Base-by-base conservation (phyloP, 371 early-diverging fungal species). In the Mucor sp. region DNA sequence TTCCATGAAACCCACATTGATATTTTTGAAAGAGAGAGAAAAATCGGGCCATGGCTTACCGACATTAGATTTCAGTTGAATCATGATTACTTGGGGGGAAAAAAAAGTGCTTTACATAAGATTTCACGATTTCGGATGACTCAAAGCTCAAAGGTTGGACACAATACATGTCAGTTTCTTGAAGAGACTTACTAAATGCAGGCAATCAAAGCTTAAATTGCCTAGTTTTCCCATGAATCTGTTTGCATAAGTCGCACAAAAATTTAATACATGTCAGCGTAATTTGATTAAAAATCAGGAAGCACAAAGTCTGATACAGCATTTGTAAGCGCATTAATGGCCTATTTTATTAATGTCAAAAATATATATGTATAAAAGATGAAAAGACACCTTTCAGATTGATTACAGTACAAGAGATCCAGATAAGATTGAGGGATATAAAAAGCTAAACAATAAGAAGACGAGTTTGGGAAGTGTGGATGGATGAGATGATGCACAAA, bases 341-440 rank as follows among this genome's bases (percentile, higher is more conserved):
- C 9, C 11, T 15, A 53, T 32, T 35, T 32, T 58, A 58, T 58
- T 32, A 58, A 32, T 33, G 15, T 17, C 25, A 56, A 56, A 27
- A 17, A 56, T 32, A 35, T 58, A 21, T 33, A 30, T 33, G 32
- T 35, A n/a, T 19, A 58, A 12, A 58, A 58, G 37, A 58, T 35
- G 35, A 17, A 6, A 19, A 58, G 21, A 21, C 30, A 33, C 19
- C 35, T n/a, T n/a, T 25, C n/a, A 35, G 27, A 15, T 35, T 41
- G 39, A 60, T 27, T 60, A 60, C 60, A 60, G n/a, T 60, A 60
- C 60, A 60, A 60, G 60, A 39, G 33, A 32, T 15, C 25, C 25
- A 50, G 27, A 60, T 17, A 58, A 58, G 21, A 58, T 32, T 37
- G 21, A 23, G 37, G 39, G 59, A 59, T 37, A 59, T 59, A 37